Conservation (phyloP, 2,329 filamentous ascomycete genomes). For the Emmonsiellopsis sp. region DNA sequence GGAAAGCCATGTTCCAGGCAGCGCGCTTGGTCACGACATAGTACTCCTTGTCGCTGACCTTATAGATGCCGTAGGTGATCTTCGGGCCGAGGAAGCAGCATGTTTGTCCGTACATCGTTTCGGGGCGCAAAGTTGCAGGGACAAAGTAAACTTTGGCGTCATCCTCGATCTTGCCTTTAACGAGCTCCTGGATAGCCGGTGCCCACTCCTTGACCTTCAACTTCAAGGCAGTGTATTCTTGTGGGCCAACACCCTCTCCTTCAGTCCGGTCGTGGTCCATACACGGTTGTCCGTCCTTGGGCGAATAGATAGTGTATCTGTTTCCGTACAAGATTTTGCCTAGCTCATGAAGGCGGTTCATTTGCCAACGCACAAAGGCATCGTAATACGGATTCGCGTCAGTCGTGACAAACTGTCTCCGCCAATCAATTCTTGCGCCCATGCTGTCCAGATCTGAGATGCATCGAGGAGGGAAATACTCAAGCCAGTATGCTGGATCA, state of each 20-base stretch:
- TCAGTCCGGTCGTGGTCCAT: constrained; percentile 78
- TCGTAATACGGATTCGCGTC: constrained; percentile 97
- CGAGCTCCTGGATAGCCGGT: constrained; percentile 57
- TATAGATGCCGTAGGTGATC: constrained; percentile 82
- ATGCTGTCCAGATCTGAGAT: constrained; percentile 70
- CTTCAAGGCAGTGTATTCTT: constrained; percentile 91
- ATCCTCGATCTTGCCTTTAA: constrained; percentile 70
- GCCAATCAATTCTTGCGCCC: constrained; percentile 85
- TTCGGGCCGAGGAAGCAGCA: constrained; percentile 92
- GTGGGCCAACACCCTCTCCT: constrained; percentile 72
- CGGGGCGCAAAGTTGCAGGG: constrained; percentile 81
- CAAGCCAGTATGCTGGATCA: constrained; percentile 83
- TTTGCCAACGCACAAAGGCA: constrained; percentile 92
- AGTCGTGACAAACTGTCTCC: constrained; percentile 85
- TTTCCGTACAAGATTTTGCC: constrained; percentile 91
- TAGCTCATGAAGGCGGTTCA: constrained; percentile 80
- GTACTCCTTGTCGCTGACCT: constrained; percentile 67
- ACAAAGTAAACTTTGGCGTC: constrained; percentile 78
- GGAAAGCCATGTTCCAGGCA: constrained; percentile 93
- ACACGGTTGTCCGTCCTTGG: constrained; percentile 79
- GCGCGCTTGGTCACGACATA: constrained; percentile 73
- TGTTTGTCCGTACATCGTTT: constrained; percentile 98
- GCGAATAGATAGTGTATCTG: constrained; percentile 85
- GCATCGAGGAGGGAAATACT: constrained; percentile 80
- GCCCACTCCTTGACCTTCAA: constrained; percentile 86